Evolutionary conservation across 2,329 filamentous ascomycete species (phyloP).

Genomic region (Drechslerella dactyloides): DNA sequence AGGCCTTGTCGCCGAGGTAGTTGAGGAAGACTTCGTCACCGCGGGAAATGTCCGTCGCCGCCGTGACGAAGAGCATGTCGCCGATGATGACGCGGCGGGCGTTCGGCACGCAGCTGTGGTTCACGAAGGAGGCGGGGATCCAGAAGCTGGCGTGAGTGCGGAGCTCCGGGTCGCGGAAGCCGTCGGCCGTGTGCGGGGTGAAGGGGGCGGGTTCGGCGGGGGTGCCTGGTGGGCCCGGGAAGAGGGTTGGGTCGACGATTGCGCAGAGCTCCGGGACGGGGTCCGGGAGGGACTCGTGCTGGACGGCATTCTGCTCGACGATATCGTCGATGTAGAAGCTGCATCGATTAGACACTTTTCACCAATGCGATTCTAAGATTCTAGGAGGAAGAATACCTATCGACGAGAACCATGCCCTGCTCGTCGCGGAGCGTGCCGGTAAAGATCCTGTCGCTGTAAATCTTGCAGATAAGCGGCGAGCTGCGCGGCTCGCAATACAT

Average conservation of each 20-base stretch:
- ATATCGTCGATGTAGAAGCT: constrained; percentile 38
- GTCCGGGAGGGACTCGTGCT: constrained; percentile 12
- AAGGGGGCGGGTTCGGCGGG: not conserved
- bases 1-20: constrained; percentile 39
- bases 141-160: constrained; percentile 28
- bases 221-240: not conserved
- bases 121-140: constrained; percentile 25
- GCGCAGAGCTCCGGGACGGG: constrained; percentile 3
- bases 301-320: constrained; percentile 18
- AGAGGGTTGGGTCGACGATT: constrained; percentile 23
- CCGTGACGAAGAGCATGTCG: constrained; percentile 29
- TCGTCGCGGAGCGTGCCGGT: constrained; percentile 9
- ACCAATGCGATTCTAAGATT: not conserved
- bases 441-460: constrained; percentile 3
- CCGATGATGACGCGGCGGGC: constrained; percentile 22
- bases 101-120: constrained; percentile 42
- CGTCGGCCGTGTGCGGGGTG: not conserved
- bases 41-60: constrained; percentile 12
- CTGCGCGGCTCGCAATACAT: constrained; percentile 19
- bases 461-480: constrained; percentile 19
- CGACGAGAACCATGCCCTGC: constrained; percentile 9
- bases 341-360: not conserved
- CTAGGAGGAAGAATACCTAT: constrained; percentile 11
- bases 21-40: constrained; percentile 27
- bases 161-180: not conserved